Evolutionary conservation across 164 flowering plant species (phyloP), one percentile per base, ranked within the genome.

Genomic region (Chimonanthus praecox): DNA sequence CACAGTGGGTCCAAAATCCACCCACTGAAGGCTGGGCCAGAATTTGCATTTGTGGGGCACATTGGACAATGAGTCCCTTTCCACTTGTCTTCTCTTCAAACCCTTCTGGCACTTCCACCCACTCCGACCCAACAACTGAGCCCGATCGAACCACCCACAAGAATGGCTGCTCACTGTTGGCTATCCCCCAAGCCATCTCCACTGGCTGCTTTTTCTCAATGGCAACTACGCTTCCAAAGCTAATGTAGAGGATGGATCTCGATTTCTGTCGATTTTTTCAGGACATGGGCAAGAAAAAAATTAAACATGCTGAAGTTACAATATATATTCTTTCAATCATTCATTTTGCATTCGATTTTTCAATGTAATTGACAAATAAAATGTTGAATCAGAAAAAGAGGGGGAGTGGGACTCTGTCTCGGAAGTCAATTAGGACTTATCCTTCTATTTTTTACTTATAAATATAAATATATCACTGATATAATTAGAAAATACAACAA

Each of bases 91-190:
- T 61, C 64, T 83, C 82, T 1, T 16, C 4, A 63, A 81, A 75
- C 8, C 74, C 76, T 16, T 74, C 70, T 1, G 82, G 84, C 20
- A 82, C 71, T 13, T 80, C 58, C 45, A 48, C 47, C 60, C 71
- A 65, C 4, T 76, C 68, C 3, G 72, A 58, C 7, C 77, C 77
- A 2, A 4, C 49, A 6, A 84, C 82, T 1, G 70, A 75, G 0
- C 80, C 81, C 1, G 84, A 78, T 44, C 85, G 80, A 54, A 83
- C 65, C 64, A 79, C 87, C 88, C 88, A 86, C 72, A 86, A 76
- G 76, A 84, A 86, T 5, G 82, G 81, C 15, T 68, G 80, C 0
- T 66, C 73, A 61, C 85, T 82, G 16, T 82, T 76, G 70, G 79
- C 84, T 4, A 86, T 46, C 0, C 87, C 87, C 78, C 74, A 74